Evolutionary conservation across 257 asterid species (phyloP).

Genomic region (Ligustrum vulgare): DNA sequence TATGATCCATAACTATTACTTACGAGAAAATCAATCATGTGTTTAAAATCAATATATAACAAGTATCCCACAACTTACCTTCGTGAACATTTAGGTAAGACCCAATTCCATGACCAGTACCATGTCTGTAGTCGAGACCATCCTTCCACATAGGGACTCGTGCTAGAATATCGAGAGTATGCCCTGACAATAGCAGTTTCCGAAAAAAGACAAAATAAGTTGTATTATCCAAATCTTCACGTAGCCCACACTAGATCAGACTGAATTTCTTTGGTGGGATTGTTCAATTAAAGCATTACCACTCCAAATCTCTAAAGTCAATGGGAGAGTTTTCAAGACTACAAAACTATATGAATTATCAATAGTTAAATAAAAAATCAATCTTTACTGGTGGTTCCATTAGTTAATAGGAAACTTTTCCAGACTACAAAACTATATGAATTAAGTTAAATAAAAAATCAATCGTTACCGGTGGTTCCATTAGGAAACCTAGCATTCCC

Average conservation of each 20-base stretch:
- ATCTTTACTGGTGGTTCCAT: slow-evolving; percentile 80
- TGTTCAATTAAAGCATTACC: slow-evolving; percentile 3
- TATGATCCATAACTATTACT: neutral
- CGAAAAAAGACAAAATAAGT: neutral
- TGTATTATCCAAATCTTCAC: slow-evolving; percentile 16
- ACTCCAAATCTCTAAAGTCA: slow-evolving; percentile 18
- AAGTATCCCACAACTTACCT: slow-evolving; percentile 44
- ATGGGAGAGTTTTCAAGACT: slow-evolving; percentile 4
- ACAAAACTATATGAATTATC: slow-evolving; percentile 9
- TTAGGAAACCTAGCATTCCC: slow-evolving; percentile 91
- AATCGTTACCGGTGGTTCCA: slow-evolving; percentile 82
- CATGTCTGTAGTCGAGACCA: slow-evolving; percentile 98
- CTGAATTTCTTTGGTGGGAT: slow-evolving; percentile 12
- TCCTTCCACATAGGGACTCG: slow-evolving; percentile 86
- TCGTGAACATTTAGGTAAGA: slow-evolving; percentile 94
- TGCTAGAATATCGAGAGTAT: slow-evolving; percentile 83
- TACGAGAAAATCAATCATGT: neutral
- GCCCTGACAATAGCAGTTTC: slow-evolving; percentile 52
- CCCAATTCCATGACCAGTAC: slow-evolving; percentile 98
- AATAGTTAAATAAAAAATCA: slow-evolving; percentile 13
- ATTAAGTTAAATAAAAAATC: slow-evolving; percentile 3
- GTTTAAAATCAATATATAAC: neutral
- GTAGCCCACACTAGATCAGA: slow-evolving; percentile 17
- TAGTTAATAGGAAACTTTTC: slow-evolving; percentile 28
- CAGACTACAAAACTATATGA: slow-evolving; percentile 11